Conservation (phyloP, 768 basidiomycete genomes). For the Podaxis sp. region DNA sequence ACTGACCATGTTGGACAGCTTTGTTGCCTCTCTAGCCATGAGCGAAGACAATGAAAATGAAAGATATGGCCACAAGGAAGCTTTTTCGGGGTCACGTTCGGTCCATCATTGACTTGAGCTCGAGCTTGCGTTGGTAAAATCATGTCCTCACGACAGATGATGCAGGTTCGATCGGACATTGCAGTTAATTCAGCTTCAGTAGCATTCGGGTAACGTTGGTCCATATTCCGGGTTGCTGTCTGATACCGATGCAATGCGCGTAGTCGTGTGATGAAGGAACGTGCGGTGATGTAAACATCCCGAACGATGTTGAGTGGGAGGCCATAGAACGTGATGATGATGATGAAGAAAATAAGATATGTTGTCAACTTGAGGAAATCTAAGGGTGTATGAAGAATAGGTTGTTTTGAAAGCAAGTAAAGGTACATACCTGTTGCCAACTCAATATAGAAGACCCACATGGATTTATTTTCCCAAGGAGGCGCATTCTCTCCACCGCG, state of each 20-base stretch:
- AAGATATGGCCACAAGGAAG: conserved; percentile 97
- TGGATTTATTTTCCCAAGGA: conserved; percentile 97
- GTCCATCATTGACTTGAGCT: conserved; percentile 53
- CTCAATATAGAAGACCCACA: conserved; percentile 96
- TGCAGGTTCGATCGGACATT: conserved; percentile 90
- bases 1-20: conserved; percentile 97
- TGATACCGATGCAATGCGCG: conserved; percentile 91
- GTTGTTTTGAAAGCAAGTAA: not conserved
- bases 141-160: conserved; percentile 99
- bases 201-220: conserved; percentile 91
- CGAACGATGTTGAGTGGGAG: conserved; percentile 95
- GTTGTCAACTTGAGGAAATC: conserved; percentile 93
- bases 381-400: conserved; percentile 30
- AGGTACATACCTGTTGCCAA: conserved; percentile 72
- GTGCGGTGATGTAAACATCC: conserved; percentile 93
- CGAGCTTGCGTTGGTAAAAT: conserved; percentile 36
- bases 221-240: conserved; percentile 95
- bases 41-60: conserved; percentile 95
- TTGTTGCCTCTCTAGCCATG: conserved; percentile 98
- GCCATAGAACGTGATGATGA: conserved; percentile 93
- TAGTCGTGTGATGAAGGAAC: conserved; percentile 86
- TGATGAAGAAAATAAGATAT: conserved; percentile 90
- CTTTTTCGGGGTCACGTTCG: conserved; percentile 96
- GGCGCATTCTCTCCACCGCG: conserved; percentile 84
- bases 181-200: conserved; percentile 78